A percentile compares a stretch with the other conserved stretches of the same genome.
These are phyloP conservation scores for Jamesozyma spencerorum DNA, from an alignment of 805 yeast genomes.

Conservation along the genomic window DNA sequence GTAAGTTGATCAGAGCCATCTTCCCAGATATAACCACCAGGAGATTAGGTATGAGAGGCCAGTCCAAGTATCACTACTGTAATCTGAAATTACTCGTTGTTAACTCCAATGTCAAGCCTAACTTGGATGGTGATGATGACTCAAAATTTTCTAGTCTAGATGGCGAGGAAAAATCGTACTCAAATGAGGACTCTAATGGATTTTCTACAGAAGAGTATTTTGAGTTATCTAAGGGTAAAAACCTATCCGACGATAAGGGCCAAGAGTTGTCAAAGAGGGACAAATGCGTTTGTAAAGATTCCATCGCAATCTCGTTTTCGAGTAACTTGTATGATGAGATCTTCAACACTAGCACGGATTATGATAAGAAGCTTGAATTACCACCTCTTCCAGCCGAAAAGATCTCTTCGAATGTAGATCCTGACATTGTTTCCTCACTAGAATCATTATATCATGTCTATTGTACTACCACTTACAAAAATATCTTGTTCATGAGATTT, in stretches of 20 bases:
- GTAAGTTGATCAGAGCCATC: slow-evolving; percentile 56
- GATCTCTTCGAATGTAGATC: slow-evolving; percentile 38
- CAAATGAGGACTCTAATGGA: background rate
- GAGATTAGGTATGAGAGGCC: slow-evolving; percentile 71
- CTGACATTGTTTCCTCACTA: slow-evolving; percentile 52
- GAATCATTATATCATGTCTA: slow-evolving; percentile 53
- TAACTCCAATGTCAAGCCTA: background rate
- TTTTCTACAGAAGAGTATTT: background rate
- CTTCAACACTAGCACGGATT: background rate
- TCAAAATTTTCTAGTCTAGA: background rate
- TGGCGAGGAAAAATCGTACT: background rate
- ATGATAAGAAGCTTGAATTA: slow-evolving; percentile 29
- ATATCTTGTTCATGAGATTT: slow-evolving; percentile 56
- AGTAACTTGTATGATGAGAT: background rate
- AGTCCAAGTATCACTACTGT: slow-evolving; percentile 75
- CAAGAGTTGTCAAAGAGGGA: background rate
- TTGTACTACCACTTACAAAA: slow-evolving; percentile 53
- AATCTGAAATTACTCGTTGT: slow-evolving; percentile 43
- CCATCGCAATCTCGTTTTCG: background rate
- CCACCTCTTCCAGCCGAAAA: slow-evolving; percentile 27
- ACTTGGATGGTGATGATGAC: background rate
- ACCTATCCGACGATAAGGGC: background rate
- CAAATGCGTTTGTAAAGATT: background rate
- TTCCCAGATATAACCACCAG: slow-evolving; percentile 62
- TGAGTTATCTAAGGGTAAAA: background rate